Conservation (phyloP, 2,329 filamentous ascomycete species). For the Neoarthrinium moseri region DNA sequence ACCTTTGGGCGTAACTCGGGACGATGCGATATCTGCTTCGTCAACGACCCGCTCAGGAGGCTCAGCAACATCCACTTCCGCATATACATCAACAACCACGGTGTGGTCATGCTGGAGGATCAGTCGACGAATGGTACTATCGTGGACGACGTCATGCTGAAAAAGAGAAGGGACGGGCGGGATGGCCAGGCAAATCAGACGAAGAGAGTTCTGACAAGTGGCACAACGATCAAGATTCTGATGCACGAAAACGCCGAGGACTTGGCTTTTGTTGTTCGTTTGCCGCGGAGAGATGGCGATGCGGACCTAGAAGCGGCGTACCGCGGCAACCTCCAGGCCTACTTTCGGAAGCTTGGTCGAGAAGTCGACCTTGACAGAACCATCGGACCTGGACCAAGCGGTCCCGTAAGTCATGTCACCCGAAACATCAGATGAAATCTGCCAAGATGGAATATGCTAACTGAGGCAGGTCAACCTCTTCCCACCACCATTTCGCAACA, state of each 20-base stretch:
- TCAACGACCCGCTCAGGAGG: slow-evolving; percentile 65
- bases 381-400: slow-evolving; percentile 45
- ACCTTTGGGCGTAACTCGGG: slow-evolving; percentile 76
- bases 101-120: slow-evolving; percentile 88
- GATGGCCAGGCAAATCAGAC: slow-evolving; percentile 34
- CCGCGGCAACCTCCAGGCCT: slow-evolving; percentile 65
- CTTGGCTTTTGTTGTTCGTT: slow-evolving; percentile 80
- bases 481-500: slow-evolving; percentile 14
- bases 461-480: slow-evolving; percentile 30
- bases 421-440: background rate
- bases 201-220: slow-evolving; percentile 66
- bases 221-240: slow-evolving; percentile 70
- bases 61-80: slow-evolving; percentile 96
- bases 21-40: slow-evolving; percentile 71
- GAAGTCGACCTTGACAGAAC: slow-evolving; percentile 37
- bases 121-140: slow-evolving; percentile 94
- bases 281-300: slow-evolving; percentile 71
- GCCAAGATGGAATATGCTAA: no score
- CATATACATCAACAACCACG: slow-evolving; percentile 85
- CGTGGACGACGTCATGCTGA: slow-evolving; percentile 73
- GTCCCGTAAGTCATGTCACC: slow-evolving; percentile 45
- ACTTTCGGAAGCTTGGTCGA: slow-evolving; percentile 47
- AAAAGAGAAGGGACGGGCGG: slow-evolving; percentile 30
- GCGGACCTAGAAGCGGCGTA: slow-evolving; percentile 68
- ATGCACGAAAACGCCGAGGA: slow-evolving; percentile 53